Percentiles rank a stretch among this genome's conserved stretches.
Conservation (phyloP, 2,329 filamentous ascomycete genomes). For the Nemania sp. region DNA sequence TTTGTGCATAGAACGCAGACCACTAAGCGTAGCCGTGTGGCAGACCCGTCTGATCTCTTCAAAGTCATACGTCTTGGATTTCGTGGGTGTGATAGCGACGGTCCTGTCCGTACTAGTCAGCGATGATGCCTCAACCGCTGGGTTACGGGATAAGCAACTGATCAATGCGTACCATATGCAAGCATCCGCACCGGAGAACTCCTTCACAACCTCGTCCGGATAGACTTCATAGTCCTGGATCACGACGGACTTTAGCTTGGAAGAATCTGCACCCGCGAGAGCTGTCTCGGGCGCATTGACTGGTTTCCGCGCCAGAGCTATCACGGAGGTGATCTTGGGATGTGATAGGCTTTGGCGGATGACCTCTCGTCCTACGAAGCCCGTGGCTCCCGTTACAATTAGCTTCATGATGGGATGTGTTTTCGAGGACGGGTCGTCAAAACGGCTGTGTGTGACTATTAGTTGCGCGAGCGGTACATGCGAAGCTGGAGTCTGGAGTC, state of each 20-base stretch:
- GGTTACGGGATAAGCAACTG: neutral
- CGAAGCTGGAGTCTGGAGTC: too few species aligned
- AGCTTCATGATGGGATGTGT: slow-evolving; percentile 19
- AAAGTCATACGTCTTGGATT: slow-evolving; percentile 23
- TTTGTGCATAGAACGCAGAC: slow-evolving; percentile 37
- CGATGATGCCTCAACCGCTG: neutral
- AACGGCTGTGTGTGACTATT: neutral
- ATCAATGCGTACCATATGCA: slow-evolving; percentile 39
- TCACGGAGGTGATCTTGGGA: slow-evolving; percentile 45
- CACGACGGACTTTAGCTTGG: slow-evolving; percentile 48
- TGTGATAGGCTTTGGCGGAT: slow-evolving; percentile 48
- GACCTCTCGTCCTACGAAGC: slow-evolving; percentile 51
- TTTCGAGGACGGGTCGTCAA: neutral
- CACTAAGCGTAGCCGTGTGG: slow-evolving; percentile 33
- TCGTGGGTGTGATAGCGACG: slow-evolving; percentile 37
- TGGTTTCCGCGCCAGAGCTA: slow-evolving; percentile 48
- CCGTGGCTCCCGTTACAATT: slow-evolving; percentile 59
- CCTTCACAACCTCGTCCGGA: slow-evolving; percentile 44
- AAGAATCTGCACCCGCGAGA: slow-evolving; percentile 33
- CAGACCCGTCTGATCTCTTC: slow-evolving; percentile 36
- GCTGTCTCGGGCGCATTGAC: slow-evolving; percentile 35
- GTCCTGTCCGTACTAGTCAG: slow-evolving; percentile 30
- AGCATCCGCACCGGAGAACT: slow-evolving; percentile 47
- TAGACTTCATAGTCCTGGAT: slow-evolving; percentile 49
- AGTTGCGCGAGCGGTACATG: neutral